Conservation (phyloP, 2,329 filamentous ascomycete genomes). For the Ophiostoma populinum region DNA sequence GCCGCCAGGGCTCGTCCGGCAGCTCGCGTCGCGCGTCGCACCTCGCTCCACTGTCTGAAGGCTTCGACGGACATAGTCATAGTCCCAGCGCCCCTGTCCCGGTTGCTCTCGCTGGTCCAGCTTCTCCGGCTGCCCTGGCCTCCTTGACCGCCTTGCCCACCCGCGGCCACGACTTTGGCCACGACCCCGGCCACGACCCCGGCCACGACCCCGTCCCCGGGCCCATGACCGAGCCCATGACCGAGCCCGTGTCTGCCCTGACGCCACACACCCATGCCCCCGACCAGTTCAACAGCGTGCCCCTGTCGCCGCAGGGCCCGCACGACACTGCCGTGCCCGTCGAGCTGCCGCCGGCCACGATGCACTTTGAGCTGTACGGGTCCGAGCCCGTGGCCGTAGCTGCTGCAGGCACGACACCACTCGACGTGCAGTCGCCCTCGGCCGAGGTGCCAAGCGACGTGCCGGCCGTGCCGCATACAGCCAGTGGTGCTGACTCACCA, state of each 20-base stretch:
- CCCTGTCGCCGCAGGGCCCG: conserved; percentile 26
- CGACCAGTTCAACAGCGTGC: conserved; percentile 18
- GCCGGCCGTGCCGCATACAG: no score
- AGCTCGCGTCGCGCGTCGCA: conserved; percentile 8
- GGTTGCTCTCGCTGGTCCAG: no score
- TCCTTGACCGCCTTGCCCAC: no score
- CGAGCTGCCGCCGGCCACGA: conserved; percentile 13
- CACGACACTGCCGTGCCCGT: conserved; percentile 33
- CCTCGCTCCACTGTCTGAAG: conserved; percentile 3
- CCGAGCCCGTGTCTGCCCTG: conserved; percentile 8
- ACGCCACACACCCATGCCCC: conserved; percentile 7
- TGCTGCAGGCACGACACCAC: conserved; percentile 7
- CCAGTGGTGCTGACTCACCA: no score
- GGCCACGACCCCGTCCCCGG: no score
- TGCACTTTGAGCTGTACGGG: conserved; percentile 27
- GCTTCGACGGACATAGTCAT: no score
- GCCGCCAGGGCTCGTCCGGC: not conserved
- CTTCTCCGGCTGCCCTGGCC: no score
- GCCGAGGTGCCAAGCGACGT: no score
- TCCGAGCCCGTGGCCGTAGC: conserved; percentile 13
- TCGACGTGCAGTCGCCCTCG: not conserved
- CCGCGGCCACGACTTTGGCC: no score
- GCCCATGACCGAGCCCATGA: no score
- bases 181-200: no score
- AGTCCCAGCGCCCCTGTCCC: no score